Conservation (phyloP, 306 rosid species). For the Benincasa hispida region DNA sequence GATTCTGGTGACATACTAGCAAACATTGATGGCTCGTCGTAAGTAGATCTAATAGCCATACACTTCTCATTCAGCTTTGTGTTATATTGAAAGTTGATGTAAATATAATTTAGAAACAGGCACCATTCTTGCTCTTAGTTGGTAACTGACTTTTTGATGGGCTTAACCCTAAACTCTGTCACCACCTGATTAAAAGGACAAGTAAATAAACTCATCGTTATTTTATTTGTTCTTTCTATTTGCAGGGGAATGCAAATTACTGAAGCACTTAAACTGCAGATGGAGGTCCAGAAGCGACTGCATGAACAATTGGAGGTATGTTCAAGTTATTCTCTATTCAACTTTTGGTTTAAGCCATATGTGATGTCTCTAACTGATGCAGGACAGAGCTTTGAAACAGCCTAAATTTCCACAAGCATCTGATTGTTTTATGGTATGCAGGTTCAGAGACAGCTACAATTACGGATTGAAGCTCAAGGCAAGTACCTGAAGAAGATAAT, state of each 20-base stretch:
- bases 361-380: background rate
- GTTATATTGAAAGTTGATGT: background rate
- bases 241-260: conserved; percentile 94
- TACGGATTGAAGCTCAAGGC: conserved; percentile 94
- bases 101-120: background rate
- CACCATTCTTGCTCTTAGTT: background rate
- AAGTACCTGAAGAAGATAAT: conserved; percentile 95
- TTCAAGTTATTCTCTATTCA: conserved; percentile 7
- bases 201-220: background rate
- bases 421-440: conserved; percentile 1
- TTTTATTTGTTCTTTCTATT: conserved; percentile 4
- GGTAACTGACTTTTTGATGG: background rate
- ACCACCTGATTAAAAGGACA: background rate
- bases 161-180: background rate
- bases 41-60: conserved; percentile 30
- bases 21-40: conserved; percentile 80
- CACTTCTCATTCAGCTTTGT: conserved; percentile 3
- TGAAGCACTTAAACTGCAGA: conserved; percentile 95
- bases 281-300: conserved; percentile 98
- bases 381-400: background rate
- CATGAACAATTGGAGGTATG: conserved; percentile 97
- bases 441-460: conserved; percentile 97
- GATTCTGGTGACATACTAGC: conserved; percentile 73
- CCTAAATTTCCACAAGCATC: background rate
- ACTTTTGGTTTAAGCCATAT: too few relatives aligned